Percentiles rank a stretch among this genome's conserved stretches.
Conservation (phyloP, 2,329 filamentous ascomycete genomes). For the Claviceps sp. region DNA sequence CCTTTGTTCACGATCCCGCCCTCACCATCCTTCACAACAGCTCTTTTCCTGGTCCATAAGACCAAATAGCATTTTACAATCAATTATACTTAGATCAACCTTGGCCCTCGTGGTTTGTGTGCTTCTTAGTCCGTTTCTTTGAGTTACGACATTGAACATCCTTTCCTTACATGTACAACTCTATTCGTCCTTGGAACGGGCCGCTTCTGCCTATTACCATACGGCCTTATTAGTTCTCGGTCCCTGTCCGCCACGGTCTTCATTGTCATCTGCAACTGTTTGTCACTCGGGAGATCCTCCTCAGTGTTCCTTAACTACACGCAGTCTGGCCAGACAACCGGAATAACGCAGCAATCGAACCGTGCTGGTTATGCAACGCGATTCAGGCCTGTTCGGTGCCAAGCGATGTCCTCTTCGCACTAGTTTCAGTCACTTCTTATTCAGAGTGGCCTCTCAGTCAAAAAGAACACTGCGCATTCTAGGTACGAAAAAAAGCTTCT, state of each 20-base stretch:
- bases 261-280: neutral
- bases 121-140: neutral
- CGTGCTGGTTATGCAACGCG: neutral
- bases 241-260: neutral
- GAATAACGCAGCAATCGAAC: neutral
- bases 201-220: neutral
- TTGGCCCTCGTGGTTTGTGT: neutral
- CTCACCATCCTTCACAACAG: neutral
- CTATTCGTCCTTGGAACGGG: neutral
- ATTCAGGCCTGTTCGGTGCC: neutral
- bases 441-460: neutral
- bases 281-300: neutral
- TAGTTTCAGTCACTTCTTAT: neutral
- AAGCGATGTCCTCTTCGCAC: neutral
- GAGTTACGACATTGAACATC: neutral
- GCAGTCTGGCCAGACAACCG: conserved; percentile 10
- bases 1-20: neutral
- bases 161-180: neutral
- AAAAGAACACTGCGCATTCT: neutral
- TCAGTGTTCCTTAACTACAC: conserved; percentile 11
- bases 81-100: neutral
- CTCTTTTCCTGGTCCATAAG: neutral
- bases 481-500: neutral
- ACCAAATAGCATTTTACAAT: neutral
- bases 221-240: neutral